Evolutionary conservation across 2,329 filamentous ascomycete species (phyloP), one percentile per base, ranked within the genome.

Genomic region (Neofusicoccum kwambonambiense): DNA sequence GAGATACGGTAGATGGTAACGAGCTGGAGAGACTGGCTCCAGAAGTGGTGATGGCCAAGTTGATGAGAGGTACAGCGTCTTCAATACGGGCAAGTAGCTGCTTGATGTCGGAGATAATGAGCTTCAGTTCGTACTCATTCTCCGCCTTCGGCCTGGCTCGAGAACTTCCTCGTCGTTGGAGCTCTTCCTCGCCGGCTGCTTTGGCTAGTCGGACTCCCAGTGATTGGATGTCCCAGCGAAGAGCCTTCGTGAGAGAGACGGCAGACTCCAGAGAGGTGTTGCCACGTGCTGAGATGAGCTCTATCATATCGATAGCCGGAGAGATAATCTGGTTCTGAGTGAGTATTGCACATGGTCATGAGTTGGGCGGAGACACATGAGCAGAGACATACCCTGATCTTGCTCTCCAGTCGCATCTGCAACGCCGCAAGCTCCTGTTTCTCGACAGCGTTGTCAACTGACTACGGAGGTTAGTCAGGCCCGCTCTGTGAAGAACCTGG

Each of bases 11-110:
- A 1, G 90, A 83, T 0, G 93, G 91, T 34, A 97, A 81, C 2
- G 88, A 89, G 0, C 91, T 91, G 0, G 91, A 92, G 35, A 98
- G 82, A 65, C 87, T 96, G 64, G 94, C 93, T 0, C 95, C 95
- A 1, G 94, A 97, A 0, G 93, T 94, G 1, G 92, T 95, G 69
- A 99, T 96, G 64, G 95, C 95, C 34, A 99, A 83, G 71, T 95
- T 97, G 74, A 99, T 90, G 3, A 97, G 82, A 0, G 94, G 94
- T 11, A 98, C 92, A 12, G 94, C 91, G 76, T 95, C 90, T 75
- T 98, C 94, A 67, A 99, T 96, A 8, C 90, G 87, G 11, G 81
- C 79, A 1, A 98, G 83, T 2, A 99, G 79, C 12, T 80, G 83
- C 73, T 89, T 91, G 72, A 97, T 94, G 51, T 93, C 90, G 11